These are phyloP conservation scores for Veloporphyrellus conicus DNA, from an alignment of 1,284 basidiomycete species.

Conservation along the genomic window DNA sequence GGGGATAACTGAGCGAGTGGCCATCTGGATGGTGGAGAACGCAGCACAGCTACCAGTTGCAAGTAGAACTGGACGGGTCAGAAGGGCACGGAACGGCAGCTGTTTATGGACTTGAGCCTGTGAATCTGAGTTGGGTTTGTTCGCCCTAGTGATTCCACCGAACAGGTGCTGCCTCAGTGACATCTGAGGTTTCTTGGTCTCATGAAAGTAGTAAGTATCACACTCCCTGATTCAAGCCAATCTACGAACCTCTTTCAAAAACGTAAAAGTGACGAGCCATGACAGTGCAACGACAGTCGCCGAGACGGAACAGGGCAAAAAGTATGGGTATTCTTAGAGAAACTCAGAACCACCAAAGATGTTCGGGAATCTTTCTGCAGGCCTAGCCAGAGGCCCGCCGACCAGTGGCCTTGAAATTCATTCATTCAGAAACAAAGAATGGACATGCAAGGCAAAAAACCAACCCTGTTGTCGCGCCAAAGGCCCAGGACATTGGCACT, in stretches of 20 bases:
- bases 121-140: constrained; percentile 6
- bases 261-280: constrained; percentile 44
- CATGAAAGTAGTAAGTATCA: constrained; percentile 3
- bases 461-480: constrained; percentile 44
- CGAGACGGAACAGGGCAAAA: constrained; percentile 57
- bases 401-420: constrained; percentile 47
- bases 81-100: constrained; percentile 34
- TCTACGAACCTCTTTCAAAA: constrained; percentile 54
- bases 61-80: constrained; percentile 37
- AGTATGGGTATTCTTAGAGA: constrained; percentile 61
- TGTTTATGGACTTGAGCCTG: constrained; percentile 18
- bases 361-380: constrained; percentile 54
- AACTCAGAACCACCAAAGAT: constrained; percentile 49
- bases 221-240: neutral
- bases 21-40: constrained; percentile 39
- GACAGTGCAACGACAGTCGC: constrained; percentile 46
- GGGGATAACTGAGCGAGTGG: constrained; percentile 39
- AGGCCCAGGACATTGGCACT: constrained; percentile 45
- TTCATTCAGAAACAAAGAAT: constrained; percentile 2
- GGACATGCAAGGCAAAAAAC: neutral
- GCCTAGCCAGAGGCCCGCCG: constrained; percentile 58
- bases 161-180: constrained; percentile 21
- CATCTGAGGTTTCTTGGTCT: constrained; percentile 18
- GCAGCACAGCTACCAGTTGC: constrained; percentile 42
- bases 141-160: constrained; percentile 6